A percentile compares a stretch with the other conserved stretches of the same genome.
These are phyloP conservation scores for Wickerhamomyces bovis DNA, from an alignment of 805 yeast species.

Conservation along the genomic window DNA sequence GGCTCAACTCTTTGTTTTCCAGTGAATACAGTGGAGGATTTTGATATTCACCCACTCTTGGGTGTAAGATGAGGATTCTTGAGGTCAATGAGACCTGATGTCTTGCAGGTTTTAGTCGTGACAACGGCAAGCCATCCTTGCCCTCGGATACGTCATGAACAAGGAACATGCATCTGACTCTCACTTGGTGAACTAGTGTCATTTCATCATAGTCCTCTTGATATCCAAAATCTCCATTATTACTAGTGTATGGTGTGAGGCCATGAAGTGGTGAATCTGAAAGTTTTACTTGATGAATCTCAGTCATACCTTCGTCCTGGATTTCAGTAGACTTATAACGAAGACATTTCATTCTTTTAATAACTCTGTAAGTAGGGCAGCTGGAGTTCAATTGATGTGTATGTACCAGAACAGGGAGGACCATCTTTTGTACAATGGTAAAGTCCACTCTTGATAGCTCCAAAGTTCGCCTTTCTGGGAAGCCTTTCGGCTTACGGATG, in stretches of 20 bases:
- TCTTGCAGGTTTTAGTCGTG: not conserved
- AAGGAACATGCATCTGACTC: not conserved
- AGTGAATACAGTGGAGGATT: not conserved
- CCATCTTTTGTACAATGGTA: not conserved
- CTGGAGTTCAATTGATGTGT: not conserved
- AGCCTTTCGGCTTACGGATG: not conserved
- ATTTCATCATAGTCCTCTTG: not conserved
- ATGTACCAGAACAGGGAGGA: not conserved
- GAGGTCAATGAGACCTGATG: not conserved
- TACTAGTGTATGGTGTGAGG: constrained; percentile 14
- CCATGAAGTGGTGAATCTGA: not conserved
- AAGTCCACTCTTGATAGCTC: not conserved
- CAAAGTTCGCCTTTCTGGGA: not conserved
- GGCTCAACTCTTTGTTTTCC: not conserved
- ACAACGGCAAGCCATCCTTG: not conserved
- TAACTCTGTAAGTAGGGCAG: not conserved
- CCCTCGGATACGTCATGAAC: not conserved
- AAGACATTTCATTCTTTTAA: not conserved
- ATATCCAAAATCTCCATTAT: not conserved
- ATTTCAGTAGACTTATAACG: not conserved
- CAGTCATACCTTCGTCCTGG: not conserved
- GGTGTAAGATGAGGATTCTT: not conserved
- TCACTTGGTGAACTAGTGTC: not conserved
- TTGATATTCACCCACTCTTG: not conserved
- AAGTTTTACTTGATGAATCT: not conserved